These are phyloP conservation scores for Trichoderma sp. DNA, from an alignment of 2,329 filamentous ascomycete species.

Conservation along the genomic window DNA sequence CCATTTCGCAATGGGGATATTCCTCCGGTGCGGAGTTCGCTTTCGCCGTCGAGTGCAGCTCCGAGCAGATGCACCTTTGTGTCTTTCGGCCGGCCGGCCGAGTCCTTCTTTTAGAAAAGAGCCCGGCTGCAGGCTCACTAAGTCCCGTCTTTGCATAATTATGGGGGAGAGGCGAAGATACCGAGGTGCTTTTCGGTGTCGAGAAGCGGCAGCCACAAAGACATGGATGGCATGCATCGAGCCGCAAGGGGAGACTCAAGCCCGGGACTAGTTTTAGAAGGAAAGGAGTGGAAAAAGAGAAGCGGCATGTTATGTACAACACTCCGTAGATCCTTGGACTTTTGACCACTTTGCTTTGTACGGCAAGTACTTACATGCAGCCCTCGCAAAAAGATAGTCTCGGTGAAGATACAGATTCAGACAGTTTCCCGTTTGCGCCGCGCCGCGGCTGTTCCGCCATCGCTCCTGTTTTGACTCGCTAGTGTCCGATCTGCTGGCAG, in stretches of 20 bases:
- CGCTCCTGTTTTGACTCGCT: background rate
- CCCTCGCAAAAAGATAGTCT: background rate
- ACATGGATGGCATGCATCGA: background rate
- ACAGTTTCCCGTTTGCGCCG: background rate
- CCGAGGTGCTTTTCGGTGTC: slow-evolving; percentile 10
- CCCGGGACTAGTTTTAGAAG: background rate
- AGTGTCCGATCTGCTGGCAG: background rate
- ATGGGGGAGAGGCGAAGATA: background rate
- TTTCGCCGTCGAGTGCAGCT: slow-evolving; percentile 1
- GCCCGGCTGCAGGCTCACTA: background rate
- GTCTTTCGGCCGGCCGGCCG: slow-evolving; percentile 5
- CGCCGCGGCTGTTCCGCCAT: background rate
- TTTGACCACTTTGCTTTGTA: background rate
- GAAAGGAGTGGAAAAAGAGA: background rate
- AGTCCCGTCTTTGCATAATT: slow-evolving; percentile 9
- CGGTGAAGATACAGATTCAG: slow-evolving; percentile 13
- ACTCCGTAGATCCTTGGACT: background rate
- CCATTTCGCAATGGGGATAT: slow-evolving; percentile 18
- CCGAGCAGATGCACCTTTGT: background rate
- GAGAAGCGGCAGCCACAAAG: background rate
- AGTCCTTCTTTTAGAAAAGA: slow-evolving; percentile 10
- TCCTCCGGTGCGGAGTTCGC: slow-evolving; percentile 17
- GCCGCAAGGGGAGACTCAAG: background rate
- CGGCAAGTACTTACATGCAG: background rate
- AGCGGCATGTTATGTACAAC: background rate